Base-by-base conservation (phyloP, 139 green algal genomes). In the Closterium sp. region DNA sequence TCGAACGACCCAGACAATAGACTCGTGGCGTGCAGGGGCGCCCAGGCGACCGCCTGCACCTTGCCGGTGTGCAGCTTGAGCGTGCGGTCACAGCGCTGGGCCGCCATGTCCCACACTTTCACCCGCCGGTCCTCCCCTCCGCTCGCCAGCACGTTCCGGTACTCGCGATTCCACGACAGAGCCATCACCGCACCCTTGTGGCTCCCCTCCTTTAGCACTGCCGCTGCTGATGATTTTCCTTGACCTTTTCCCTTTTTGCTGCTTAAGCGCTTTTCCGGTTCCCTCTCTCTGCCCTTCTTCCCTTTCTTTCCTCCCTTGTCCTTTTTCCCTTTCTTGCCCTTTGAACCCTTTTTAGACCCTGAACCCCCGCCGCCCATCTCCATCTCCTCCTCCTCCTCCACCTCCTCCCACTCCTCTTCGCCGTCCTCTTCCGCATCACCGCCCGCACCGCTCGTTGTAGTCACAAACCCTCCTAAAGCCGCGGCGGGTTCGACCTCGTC, bases 21-120 rank as follows among this genome's bases (percentile, higher is more conserved):
- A 87, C 98, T 97, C 0, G 96, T 95, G 9, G 96, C 91, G 94
- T 99, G 97, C 1, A 92, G 94, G 0, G 97, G 97, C 94, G 99
- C 99, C 98, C 98, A 99, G 0, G 95, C 95, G 90, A 99, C 97
- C 24, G 97, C 96, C 94, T 99, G 98, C 79, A 95, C 97, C 95
- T 99, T 99, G 95, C 94, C 95, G 2, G 86, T 96, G 96, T 99
- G 98, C 92, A 98, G 97, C 29, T 21, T 96, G 85, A 99, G 95
- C 42, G 98, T 99, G 90, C 97, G 94, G 91, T 96, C 94, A 91
- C 94, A 97, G 50, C 93, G 28, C 32, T 91, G 31, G 5, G 86
- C 86, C 13, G 85, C 86, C 31, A 96, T 87, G 90, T 96, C 95
- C 95, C 95, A 96, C 85, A 96, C 95, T 96, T 99, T 99, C 86